phyloP scores from a whole-genome alignment of 2,329 filamentous ascomycete genomes.

The Dichotomopilus funicola region DNA sequence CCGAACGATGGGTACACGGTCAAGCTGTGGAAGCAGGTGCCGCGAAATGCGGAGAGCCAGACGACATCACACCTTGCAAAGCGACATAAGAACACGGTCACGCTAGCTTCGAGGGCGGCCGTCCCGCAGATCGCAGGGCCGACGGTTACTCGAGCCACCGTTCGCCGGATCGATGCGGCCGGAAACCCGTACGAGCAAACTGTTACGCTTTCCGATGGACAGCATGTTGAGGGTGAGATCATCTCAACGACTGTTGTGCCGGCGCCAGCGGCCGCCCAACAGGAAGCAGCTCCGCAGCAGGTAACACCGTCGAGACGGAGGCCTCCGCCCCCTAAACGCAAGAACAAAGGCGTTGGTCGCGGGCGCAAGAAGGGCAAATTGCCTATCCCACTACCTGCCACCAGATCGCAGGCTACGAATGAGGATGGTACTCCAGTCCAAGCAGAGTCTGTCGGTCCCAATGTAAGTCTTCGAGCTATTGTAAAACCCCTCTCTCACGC shows the following conservation, averaged over 20 bases:
- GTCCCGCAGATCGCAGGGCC: constrained; percentile 41
- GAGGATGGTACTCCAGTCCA: constrained; percentile 32
- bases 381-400: constrained; percentile 31
- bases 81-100: constrained; percentile 55
- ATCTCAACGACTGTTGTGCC: constrained; percentile 53
- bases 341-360: constrained; percentile 69
- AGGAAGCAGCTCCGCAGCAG: constrained; percentile 43
- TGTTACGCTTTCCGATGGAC: constrained; percentile 72
- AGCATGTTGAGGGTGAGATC: constrained; percentile 75
- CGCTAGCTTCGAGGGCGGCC: constrained; percentile 46
- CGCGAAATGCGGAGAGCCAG: constrained; percentile 50
- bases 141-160: constrained; percentile 69
- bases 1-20: constrained; percentile 45
- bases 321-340: constrained; percentile 72
- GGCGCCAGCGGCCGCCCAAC: constrained; percentile 50
- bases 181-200: constrained; percentile 82
- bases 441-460: constrained; percentile 32
- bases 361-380: constrained; percentile 72
- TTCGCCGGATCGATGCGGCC: constrained; percentile 68
- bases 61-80: constrained; percentile 52
- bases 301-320: constrained; percentile 48
- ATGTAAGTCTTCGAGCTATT: constrained; percentile 29
- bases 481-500: not conserved
- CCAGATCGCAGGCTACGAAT: constrained; percentile 32
- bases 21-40: constrained; percentile 56